Base-by-base conservation (phyloP, 2,329 filamentous ascomycete species). In the Calonectria pseudoturangicola region DNA sequence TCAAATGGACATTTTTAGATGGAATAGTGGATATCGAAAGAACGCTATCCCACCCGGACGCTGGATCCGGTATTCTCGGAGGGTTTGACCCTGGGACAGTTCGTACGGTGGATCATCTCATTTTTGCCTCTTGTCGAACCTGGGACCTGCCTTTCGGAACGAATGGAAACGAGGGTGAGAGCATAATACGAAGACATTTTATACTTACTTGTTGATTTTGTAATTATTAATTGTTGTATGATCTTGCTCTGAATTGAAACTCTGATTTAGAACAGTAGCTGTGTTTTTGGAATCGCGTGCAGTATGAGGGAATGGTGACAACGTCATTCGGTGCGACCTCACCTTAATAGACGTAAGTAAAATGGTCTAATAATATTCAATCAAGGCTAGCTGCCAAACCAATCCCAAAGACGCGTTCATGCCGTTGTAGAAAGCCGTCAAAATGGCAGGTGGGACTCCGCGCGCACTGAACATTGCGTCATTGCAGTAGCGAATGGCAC, bases 401-500 rank as follows among this genome's bases (percentile, higher is more conserved):
- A 27, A 12, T 10, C 8, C 7, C 4, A 9, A 27, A 6, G 2
- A 15, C 21, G 33, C 21, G 25, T 25, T 60, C 36, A 16, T 41
- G 33, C 33, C 54, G 33, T 41, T 25, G 54, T 18, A 58, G 6
- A 10, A 60, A 60, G 54, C 36, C 13, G n/a, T 36, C 15, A 27
- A 41, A 60, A n/a, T 60, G 33, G 54, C 27, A 18, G 18, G 54
- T 60, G 54, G 21, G 33, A 60, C 54, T 41, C n/a, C 27, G 7
- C 54, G 54, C 54, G 54, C 33, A 15, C 13, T 18, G n/a, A 27
- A 9, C 54, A 60, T 60, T 60, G 54, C 54, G 54, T 60, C 54
- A 60, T 60, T 28, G 54, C 54, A 41, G 54, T 41, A 60, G 54
- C 30, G 54, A 36, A 60, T 60, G 54, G 39, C 54, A 60, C 33